Evolutionary conservation across 2,329 filamentous ascomycete genomes (phyloP), one percentile per base, ranked within the genome.

Genomic region (Cordyceps cateniannulata): DNA sequence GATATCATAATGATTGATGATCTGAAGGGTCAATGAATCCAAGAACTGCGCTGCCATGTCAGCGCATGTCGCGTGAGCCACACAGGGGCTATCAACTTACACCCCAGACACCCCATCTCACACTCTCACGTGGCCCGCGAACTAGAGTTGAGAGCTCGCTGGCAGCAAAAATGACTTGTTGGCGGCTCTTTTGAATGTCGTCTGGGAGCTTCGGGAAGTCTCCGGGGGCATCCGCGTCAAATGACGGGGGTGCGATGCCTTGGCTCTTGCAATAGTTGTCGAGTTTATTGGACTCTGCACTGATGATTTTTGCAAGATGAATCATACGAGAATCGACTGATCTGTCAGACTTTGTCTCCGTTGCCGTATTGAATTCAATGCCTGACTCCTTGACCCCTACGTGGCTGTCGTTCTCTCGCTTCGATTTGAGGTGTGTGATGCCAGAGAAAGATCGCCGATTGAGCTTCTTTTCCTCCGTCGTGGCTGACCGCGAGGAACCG

Each of bases 21-120:
- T 71, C 58, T 80, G 76, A 14, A 84, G 72, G 54, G 78, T 80
- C 24, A 83, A 69, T 1, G 77, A 77, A 59, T 82, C 78, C 62
- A 82, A 72, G 63, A 76, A 81, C 79, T 83, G 64, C 20, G 16
- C 22, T 25, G 24, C 14, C 29, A 16, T 51, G 32, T 59, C 29
- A 55, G 35, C n/a, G n/a, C 38, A 44, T 2, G 35, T 47, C 22
- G 38, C 9, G 3, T 9, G 25, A n/a, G 38, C 6, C 12, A 20
- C 24, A 12, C 0, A 32, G 32, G 69, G 24, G 69, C 64, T 55
- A n/a, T 51, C 49, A 29, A 72, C 79, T 69, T 66, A 81, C 80
- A 66, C 75, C 78, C 81, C 78, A 83, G 58, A 78, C 73, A 56
- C 77, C 75, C 78, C 79, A 84, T 69, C 81, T 72, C 8, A 84